A percentile compares a stretch with the other conserved stretches of the same genome.
phyloP scores from a whole-genome alignment of 352 stramenopile species.

The Pythium rishiriense region DNA sequence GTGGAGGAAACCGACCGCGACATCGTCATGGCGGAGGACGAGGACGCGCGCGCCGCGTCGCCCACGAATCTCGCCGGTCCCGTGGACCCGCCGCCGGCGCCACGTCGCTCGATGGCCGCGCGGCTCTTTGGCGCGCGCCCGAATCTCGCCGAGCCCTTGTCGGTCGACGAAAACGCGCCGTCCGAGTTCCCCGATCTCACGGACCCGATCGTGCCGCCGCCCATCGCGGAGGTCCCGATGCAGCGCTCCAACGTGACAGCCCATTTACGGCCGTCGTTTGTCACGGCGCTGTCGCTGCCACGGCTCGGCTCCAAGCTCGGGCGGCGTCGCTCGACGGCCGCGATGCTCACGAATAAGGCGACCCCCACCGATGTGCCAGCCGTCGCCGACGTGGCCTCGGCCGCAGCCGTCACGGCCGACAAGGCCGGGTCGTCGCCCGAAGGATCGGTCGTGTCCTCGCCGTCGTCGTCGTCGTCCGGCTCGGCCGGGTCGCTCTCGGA shows the following conservation, averaged over 20 bases:
- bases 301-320: conserved; percentile 6
- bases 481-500: conserved; percentile 21
- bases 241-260: conserved; percentile 20
- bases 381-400: neutral
- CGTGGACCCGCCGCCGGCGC: conserved; percentile 12
- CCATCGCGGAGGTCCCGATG: conserved; percentile 27
- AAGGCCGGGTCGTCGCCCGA: neutral
- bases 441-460: neutral
- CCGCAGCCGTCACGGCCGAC: neutral
- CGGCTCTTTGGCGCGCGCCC: conserved; percentile 10
- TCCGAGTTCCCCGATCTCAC: neutral
- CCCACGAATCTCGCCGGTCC: neutral
- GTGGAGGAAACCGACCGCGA: neutral
- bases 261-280: conserved; percentile 29
- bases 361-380: neutral
- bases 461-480: conserved; percentile 7
- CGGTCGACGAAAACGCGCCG: conserved; percentile 6
- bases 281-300: conserved; percentile 16
- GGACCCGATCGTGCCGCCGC: conserved; percentile 18
- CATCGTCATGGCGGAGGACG: neutral
- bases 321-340: conserved; percentile 18
- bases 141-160: conserved; percentile 9
- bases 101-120: conserved; percentile 19
- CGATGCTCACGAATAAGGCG: conserved; percentile 3
- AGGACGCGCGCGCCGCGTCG: neutral